These are phyloP conservation scores for Colletotrichum neosansevieriae DNA, from an alignment of 2,329 filamentous ascomycete species.

Conservation along the genomic window DNA sequence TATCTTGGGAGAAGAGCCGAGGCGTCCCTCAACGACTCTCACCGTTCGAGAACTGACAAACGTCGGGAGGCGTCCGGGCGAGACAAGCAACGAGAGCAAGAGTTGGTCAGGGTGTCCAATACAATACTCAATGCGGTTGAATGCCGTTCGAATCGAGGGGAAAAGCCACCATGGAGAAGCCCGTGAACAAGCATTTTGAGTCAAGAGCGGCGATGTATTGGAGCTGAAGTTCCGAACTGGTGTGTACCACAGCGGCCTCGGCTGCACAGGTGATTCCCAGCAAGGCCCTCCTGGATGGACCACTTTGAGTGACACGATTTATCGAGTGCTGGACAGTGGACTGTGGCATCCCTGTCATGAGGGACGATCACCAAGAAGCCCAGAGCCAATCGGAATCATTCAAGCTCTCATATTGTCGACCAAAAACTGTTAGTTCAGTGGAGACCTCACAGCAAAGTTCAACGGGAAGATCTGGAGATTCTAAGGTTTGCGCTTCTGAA, in stretches of 20 bases:
- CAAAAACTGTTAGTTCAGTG: conserved; percentile 8
- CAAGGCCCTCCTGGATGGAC: not conserved
- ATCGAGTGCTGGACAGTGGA: conserved; percentile 18
- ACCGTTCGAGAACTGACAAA: conserved; percentile 15
- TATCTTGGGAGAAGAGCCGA: conserved; percentile 8
- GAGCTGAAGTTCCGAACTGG: no score
- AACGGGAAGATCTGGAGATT: conserved; percentile 20
- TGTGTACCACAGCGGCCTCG: conserved; percentile 14
- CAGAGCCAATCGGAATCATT: conserved; percentile 37
- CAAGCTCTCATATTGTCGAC: conserved; percentile 5
- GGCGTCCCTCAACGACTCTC: not conserved
- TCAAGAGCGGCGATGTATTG: conserved; percentile 12
- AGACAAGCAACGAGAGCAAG: not conserved
- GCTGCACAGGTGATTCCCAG: conserved; percentile 1
- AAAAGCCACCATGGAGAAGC: conserved; percentile 7
- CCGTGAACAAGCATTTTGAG: conserved; percentile 25
- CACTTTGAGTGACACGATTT: conserved; percentile 36
- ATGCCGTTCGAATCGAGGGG: conserved; percentile 1
- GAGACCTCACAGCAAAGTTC: conserved; percentile 3
- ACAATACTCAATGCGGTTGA: not conserved
- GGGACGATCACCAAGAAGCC: conserved; percentile 13
- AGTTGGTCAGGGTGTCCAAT: not conserved
- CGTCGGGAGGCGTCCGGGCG: not conserved
- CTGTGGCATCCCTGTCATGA: not conserved
- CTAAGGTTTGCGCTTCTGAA: conserved; percentile 15